A percentile compares a stretch with the other conserved stretches of the same genome.
These are phyloP conservation scores for Cucumis cinereus DNA, from an alignment of 306 rosid genomes.

Conservation along the genomic window DNA sequence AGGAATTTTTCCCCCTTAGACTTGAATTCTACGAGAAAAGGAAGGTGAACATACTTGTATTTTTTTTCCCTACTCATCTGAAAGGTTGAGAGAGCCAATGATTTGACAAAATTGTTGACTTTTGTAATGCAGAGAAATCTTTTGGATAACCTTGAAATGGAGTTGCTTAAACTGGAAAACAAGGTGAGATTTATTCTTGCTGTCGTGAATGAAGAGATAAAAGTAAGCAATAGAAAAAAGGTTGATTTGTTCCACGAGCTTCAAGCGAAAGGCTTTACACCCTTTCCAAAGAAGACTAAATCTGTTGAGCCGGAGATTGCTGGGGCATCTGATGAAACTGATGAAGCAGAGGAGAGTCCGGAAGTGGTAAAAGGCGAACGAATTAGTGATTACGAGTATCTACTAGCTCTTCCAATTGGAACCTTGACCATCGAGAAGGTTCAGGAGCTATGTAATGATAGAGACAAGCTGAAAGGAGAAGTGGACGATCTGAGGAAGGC, in stretches of 20 bases:
- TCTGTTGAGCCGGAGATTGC: constrained; percentile 77
- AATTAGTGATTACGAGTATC: constrained; percentile 59
- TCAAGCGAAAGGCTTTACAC: constrained; percentile 79
- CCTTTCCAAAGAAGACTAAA: constrained; percentile 68
- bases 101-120: neutral
- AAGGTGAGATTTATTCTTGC: constrained; percentile 80
- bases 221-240: constrained; percentile 63
- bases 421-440: constrained; percentile 72
- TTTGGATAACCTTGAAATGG: constrained; percentile 46
- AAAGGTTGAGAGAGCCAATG: neutral
- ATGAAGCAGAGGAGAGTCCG: constrained; percentile 39
- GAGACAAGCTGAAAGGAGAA: constrained; percentile 39
- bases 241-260: constrained; percentile 71
- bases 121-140: constrained; percentile 44
- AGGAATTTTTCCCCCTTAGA: constrained; percentile 64
- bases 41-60: constrained; percentile 36
- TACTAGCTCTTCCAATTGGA: constrained; percentile 65
- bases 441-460: constrained; percentile 48
- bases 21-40: constrained; percentile 65
- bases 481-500: constrained; percentile 51
- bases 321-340: constrained; percentile 55
- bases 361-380: constrained; percentile 23
- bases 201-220: constrained; percentile 70
- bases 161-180: constrained; percentile 59
- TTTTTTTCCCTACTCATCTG: neutral